Percentiles rank a stretch among this genome's conserved stretches.
Evolutionary conservation across 2,329 filamentous ascomycete genomes (phyloP).

Genomic region (Paracorniculantispora psalliotae): DNA sequence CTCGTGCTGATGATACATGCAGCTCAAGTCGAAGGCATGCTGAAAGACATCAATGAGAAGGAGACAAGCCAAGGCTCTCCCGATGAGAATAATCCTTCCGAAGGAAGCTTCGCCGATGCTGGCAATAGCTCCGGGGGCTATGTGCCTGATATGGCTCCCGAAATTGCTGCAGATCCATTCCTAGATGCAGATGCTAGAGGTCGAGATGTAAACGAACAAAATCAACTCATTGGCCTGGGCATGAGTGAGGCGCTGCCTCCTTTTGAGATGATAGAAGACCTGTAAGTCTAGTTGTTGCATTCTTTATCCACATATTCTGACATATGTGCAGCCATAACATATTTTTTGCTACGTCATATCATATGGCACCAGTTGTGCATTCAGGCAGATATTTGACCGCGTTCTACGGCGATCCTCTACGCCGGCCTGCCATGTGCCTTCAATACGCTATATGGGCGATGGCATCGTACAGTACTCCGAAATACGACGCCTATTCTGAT

Average conservation of each 20-base stretch:
- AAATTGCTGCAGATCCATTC: slow-evolving; percentile 1
- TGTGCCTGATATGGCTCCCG: not conserved
- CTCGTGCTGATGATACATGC: slow-evolving; percentile 14
- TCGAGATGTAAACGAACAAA: slow-evolving; percentile 11
- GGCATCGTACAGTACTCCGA: slow-evolving; percentile 65
- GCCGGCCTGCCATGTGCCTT: slow-evolving; percentile 75
- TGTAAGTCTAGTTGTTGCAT: slow-evolving; percentile 55
- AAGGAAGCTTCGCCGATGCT: not conserved
- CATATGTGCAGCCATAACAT: slow-evolving; percentile 52
- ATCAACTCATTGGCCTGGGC: slow-evolving; percentile 66
- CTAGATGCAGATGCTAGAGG: not conserved
- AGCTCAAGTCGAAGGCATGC: slow-evolving; percentile 78
- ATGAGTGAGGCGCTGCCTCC: slow-evolving; percentile 77
- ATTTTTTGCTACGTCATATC: slow-evolving; percentile 73
- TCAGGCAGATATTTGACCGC: slow-evolving; percentile 68
- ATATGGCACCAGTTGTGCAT: slow-evolving; percentile 72
- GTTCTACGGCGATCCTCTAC: slow-evolving; percentile 65
- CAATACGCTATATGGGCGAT: slow-evolving; percentile 87
- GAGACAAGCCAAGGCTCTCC: slow-evolving; percentile 22
- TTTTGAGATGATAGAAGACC: slow-evolving; percentile 72
- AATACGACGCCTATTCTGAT: slow-evolving; percentile 66
- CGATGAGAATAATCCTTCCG: slow-evolving; percentile 12
- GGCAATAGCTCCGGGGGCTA: not conserved
- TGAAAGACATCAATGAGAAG: slow-evolving; percentile 57
- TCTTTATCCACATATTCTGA: not conserved